Evolutionary conservation across 2,329 filamentous ascomycete species (phyloP).

Genomic region (Ophiostoma perfectum): DNA sequence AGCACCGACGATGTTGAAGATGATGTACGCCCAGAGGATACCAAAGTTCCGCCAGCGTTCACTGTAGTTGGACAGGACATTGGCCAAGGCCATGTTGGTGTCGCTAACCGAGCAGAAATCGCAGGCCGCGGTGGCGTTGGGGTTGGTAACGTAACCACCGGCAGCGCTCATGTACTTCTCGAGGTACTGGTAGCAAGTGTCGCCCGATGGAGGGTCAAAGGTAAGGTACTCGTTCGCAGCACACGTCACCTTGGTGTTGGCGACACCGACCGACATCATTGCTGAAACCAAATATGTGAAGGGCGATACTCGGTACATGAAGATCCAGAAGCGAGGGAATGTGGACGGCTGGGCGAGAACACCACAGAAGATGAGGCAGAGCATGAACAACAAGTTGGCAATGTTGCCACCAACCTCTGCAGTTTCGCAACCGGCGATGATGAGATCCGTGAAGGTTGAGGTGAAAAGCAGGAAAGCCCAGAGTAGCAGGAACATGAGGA

Average conservation of each 20-base stretch:
- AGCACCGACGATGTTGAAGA: conserved; percentile 47
- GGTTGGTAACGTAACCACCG: conserved; percentile 52
- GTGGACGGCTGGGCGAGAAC: conserved; percentile 55
- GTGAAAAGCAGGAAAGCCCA: conserved; percentile 72
- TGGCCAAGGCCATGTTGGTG: conserved; percentile 49
- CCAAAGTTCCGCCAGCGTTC: conserved; percentile 66
- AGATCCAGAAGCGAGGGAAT: conserved; percentile 70
- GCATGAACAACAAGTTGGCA: conserved; percentile 54
- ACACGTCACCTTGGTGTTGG: conserved; percentile 61
- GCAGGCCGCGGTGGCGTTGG: conserved; percentile 46
- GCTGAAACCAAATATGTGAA: conserved; percentile 76
- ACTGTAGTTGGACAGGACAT: conserved; percentile 47
- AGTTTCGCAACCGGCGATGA: conserved; percentile 63
- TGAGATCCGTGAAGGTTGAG: conserved; percentile 67
- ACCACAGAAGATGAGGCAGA: conserved; percentile 56
- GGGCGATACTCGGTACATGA: conserved; percentile 77
- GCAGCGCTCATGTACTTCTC: conserved; percentile 40
- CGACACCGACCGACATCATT: conserved; percentile 64
- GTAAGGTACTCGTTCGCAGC: conserved; percentile 61
- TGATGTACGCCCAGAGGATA: conserved; percentile 49
- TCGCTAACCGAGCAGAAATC: conserved; percentile 48
- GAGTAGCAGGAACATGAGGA: conserved; percentile 72
- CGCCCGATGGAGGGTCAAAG: conserved; percentile 56
- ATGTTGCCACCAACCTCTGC: conserved; percentile 62
- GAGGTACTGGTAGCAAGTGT: conserved; percentile 59